Base-by-base conservation (phyloP, 345 rosid genomes). In the Reutealis trisperma region DNA sequence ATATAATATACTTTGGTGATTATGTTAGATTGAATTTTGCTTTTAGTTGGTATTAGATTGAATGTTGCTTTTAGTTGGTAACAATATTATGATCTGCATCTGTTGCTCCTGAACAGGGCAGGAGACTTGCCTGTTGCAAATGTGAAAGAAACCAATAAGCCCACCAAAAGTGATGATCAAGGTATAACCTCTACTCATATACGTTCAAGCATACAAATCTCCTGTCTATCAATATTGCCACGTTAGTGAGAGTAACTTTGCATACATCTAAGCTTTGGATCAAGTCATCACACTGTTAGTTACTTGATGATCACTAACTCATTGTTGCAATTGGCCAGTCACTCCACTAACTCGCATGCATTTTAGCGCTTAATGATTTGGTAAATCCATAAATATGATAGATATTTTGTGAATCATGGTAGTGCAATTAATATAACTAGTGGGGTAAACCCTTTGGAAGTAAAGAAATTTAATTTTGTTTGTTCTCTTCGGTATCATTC, bases 81-180 rank as follows among this genome's bases (percentile, higher is more conserved):
- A 67, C 64, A 67, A 66, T 72, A 61, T 67, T n/a, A 59, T 18
- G 75, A 37, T 61, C n/a, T 42, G 70, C 44, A 62, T 73, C 72
- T 73, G 25, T 73, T 14, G n/a, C 67, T 77, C 69, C n/a, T 69
- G 0, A 64, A 44, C 82, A 84, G 85, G 84, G 67, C 73, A 58
- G 85, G 58, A 72, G 55, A 27, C 44, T 76, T 72, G 44, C 63
- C 62, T 58, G 69, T 30, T 76, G 57, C 67, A 32, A 74, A 52
- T 42, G 41, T 67, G 51, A 18, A 42, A 55, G 84, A 19, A 67
- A 69, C n/a, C 37, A 52, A n/a, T 41, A 74, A 8, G 73, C 66
- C 49, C 27, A 60, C 54, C 32, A n/a, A 37, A 62, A 67, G 55
- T 52, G 13, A 24, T 34, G 66, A 75, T 61, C 71, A 59, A 68